These are phyloP conservation scores for Microbotryum violaceum DNA, from an alignment of 1,284 basidiomycete genomes.

Conservation along the genomic window DNA sequence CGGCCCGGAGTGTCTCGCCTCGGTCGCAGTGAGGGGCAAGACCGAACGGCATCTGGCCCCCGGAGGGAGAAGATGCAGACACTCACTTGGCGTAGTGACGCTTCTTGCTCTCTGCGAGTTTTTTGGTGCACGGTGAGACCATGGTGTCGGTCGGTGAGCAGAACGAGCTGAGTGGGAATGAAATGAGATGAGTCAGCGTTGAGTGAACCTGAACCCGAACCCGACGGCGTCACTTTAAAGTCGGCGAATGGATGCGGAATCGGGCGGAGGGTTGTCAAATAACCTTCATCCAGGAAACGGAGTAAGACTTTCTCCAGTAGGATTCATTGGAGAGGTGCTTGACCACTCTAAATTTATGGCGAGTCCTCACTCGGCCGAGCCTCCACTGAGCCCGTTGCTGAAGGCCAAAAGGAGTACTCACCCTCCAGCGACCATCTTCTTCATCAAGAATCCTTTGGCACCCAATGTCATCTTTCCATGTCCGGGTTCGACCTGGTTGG, in stretches of 20 bases:
- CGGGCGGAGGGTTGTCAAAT: not conserved
- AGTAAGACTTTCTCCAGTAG: not conserved
- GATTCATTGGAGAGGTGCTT: not conserved
- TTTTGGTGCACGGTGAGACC: constrained; percentile 83
- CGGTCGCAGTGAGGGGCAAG: not conserved
- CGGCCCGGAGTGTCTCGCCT: too few species aligned
- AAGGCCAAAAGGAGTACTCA: constrained; percentile 1
- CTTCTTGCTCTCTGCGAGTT: constrained; percentile 78
- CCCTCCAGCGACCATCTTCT: constrained; percentile 31
- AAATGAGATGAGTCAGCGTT: not conserved
- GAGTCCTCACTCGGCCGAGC: not conserved
- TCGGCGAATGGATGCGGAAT: not conserved
- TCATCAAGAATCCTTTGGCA: constrained; percentile 29
- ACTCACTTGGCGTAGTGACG: constrained; percentile 81
- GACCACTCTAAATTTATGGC: too few species aligned
- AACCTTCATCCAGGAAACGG: not conserved
- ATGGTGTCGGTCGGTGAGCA: constrained; percentile 82
- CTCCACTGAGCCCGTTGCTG: not conserved
- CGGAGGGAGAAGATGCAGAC: not conserved
- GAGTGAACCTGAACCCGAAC: not conserved
- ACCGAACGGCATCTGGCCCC: not conserved
- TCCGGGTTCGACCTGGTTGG: constrained; percentile 12
- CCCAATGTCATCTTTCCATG: constrained; percentile 22
- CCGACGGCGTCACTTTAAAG: not conserved
- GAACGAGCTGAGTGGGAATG: constrained; percentile 17